These are phyloP conservation scores for Pseudomonodictys pantanalensis DNA, from an alignment of 495 filamentous ascomycete species.

Conservation along the genomic window DNA sequence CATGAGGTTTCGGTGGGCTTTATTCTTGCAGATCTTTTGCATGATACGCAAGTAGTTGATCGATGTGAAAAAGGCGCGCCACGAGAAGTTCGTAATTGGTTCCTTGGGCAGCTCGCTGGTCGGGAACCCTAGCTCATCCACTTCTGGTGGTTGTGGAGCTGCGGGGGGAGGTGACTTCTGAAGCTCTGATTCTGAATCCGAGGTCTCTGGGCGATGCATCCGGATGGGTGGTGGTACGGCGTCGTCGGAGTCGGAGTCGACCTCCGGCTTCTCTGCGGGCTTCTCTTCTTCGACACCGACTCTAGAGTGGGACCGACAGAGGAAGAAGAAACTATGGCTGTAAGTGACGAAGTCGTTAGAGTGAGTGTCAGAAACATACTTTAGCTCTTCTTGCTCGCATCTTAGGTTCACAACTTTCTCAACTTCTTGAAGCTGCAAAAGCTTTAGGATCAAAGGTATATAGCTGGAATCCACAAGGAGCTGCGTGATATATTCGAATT, in stretches of 20 bases:
- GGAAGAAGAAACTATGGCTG: slow-evolving; percentile 72
- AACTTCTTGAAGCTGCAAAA: slow-evolving; percentile 88
- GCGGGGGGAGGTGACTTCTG: slow-evolving; percentile 4
- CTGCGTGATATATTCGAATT: slow-evolving; percentile 94
- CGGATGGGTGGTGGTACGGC: slow-evolving; percentile 73
- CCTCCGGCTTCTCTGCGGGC: slow-evolving; percentile 13
- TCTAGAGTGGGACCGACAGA: slow-evolving; percentile 56
- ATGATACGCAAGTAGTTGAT: slow-evolving; percentile 94
- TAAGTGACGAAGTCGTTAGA: not conserved
- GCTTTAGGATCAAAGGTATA: slow-evolving; percentile 83
- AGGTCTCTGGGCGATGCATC: slow-evolving; percentile 16
- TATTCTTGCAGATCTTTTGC: slow-evolving; percentile 94
- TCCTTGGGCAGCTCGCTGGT: slow-evolving; percentile 57
- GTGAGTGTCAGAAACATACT: slow-evolving; percentile 50
- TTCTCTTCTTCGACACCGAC: slow-evolving; percentile 27
- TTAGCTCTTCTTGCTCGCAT: slow-evolving; percentile 77
- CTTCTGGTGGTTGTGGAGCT: slow-evolving; percentile 61
- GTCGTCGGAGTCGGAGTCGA: slow-evolving; percentile 58
- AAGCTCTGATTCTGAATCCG: slow-evolving; percentile 5
- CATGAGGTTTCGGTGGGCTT: slow-evolving; percentile 88
- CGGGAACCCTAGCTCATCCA: slow-evolving; percentile 85
- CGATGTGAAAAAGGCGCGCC: slow-evolving; percentile 87
- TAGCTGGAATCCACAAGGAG: slow-evolving; percentile 92
- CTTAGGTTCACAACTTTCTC: slow-evolving; percentile 82
- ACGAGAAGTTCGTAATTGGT: slow-evolving; percentile 85